Base-by-base conservation (phyloP, 129 eudicot species). In the Tagetes erecta region DNA sequence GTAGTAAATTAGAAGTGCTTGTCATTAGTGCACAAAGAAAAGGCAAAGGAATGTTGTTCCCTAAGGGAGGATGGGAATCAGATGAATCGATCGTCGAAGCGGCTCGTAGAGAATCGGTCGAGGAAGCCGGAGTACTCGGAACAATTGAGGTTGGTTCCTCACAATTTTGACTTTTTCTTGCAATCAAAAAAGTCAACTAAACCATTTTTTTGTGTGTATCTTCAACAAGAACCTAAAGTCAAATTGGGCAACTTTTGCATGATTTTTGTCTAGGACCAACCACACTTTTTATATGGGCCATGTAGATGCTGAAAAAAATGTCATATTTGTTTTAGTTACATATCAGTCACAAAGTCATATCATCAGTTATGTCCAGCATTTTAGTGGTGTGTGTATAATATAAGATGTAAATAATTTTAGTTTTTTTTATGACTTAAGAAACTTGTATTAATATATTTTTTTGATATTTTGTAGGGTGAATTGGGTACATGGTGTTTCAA, bases 31-130 rank as follows among this genome's bases (percentile, higher is more conserved):
- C 94, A 20, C 94, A 86, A 70, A 86, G 91, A 35, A 86, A 87
- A 80, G 94, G 89, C 80, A 91, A 91, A 88, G 95, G 97, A 37
- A 82, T 91, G 97, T 64, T 91, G 59, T 91, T 91, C 56, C 97
- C 96, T 0, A 90, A 90, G 91, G 97, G 97, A 36, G 97, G 97
- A 6, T 91, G 97, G 97, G 97, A 91, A 80, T 58, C 52, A 1
- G 92, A 91, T 76, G 97, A 91, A 80, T 45, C 84, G 71, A 84
- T 87, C 12, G 64, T 44, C 47, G 87, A 86, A 2, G 97, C 97
- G 0, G 97, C 95, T 3, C 20, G 69, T 52, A 82, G 97, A 8
- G 97, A 91, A 67, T 87, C 95, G 0, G 3, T 82, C 8, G 97
- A 91, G 83, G 97, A 91, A 76, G 97, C 97, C 34, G 97, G 97